A percentile compares a stretch with the other conserved stretches of the same genome.
Conservation (phyloP, 2,329 filamentous ascomycete species). For the Fusarium falciforme region DNA sequence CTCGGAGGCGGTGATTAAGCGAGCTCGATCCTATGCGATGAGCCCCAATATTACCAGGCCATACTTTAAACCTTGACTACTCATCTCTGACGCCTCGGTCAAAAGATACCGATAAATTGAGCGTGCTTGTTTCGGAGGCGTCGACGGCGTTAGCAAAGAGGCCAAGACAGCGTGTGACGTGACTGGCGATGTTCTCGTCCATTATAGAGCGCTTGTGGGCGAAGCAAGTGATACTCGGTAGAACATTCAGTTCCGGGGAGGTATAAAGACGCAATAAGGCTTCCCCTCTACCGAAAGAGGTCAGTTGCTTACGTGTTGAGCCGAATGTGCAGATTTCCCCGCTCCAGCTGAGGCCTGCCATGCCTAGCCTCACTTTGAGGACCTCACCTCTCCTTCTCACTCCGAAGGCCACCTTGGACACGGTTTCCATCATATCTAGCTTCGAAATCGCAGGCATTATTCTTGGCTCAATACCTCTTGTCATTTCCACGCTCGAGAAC, state of each 20-base stretch:
- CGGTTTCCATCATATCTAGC: conserved; percentile 9
- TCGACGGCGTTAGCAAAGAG: background rate
- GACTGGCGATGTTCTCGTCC: background rate
- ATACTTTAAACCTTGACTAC: conserved; percentile 19
- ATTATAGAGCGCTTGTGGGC: background rate
- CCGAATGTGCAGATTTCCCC: background rate
- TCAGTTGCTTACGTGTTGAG: background rate
- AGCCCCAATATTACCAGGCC: conserved; percentile 13
- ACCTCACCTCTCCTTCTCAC: background rate
- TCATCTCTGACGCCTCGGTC: background rate
- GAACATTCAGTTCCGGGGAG: background rate
- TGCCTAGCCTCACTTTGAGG: background rate
- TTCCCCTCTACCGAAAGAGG: background rate
- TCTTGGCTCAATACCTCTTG: conserved; percentile 2
- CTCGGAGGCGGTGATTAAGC: conserved; percentile 8
- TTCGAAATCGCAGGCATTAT: conserved; percentile 8
- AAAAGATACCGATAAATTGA: accelerated
- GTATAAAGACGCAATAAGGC: background rate
- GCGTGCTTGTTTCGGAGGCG: background rate
- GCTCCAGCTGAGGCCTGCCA: background rate
- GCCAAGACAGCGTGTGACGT: background rate
- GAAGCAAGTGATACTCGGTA: background rate
- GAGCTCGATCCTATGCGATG: conserved; percentile 7
- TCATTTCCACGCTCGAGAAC: background rate
- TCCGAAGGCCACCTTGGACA: background rate